Base-by-base conservation (phyloP, 2,329 filamentous ascomycete genomes). In the Cryphonectria japonica region DNA sequence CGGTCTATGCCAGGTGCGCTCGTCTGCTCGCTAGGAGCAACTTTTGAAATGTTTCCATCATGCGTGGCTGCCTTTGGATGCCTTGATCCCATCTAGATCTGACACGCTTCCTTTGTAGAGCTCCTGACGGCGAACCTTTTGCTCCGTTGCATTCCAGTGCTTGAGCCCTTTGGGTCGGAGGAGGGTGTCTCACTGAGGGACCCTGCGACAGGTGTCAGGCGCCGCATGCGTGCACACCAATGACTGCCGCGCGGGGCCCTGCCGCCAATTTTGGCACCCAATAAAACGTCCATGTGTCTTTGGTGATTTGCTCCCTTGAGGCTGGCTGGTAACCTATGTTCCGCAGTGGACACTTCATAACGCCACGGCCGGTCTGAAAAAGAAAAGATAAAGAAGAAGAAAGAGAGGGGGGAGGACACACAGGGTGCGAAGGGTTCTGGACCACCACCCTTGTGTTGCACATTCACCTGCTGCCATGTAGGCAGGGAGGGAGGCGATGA, bases 131-230 rank as follows among this genome's bases (percentile, higher is more conserved):
- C 22, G 37, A 29, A 16, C 19, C 26, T 37, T 37, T 11, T 60
- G 57, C 26, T 34, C 29, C 22, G 59, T 52, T n/a, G 50, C 65
- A 67, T 67, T 67, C 65, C 65, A 67, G 34, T 59, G 52, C 59
- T 39, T 13, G 16, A 5, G 34, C 34, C 29, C 22, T 34, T 50
- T 3, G 2, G 6, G 57, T n/a, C 16, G 16, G 29, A 61, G 16
- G 34, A 29, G 34, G 14, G 13, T 59, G 59, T 61, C 65, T 59
- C 65, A 29, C 19, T 9, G 46, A 19, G 22, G 46, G 52, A 26
- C n/a, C 54, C n/a, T 29, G 13, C 54, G 19, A 16, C 13, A 50
- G 19, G 46, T 50, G 46, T 50, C 46, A 50, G 34, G 37, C 16
- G 46, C 39, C 3, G 50, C 50, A 67, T 67, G 34, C 52, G 32